phyloP scores from a whole-genome alignment of 2,329 filamentous ascomycete genomes.

The Botrytis sinoallii region DNA sequence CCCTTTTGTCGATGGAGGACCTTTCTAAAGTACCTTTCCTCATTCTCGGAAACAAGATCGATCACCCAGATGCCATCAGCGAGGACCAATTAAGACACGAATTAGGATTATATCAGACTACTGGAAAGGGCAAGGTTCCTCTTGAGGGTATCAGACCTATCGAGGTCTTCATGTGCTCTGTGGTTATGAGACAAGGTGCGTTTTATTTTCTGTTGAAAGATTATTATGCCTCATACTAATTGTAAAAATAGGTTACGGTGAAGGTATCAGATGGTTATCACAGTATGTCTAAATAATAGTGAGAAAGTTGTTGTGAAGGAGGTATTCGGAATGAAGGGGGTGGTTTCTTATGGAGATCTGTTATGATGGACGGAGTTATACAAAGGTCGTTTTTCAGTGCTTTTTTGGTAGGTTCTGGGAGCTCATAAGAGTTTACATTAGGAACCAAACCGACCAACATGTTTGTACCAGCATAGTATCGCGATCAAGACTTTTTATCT shows the following conservation, averaged over 20 bases:
- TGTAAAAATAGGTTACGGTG: slow-evolving; percentile 64
- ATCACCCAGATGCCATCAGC: slow-evolving; percentile 90
- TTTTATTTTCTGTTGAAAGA: slow-evolving; percentile 26
- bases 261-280: slow-evolving; percentile 86
- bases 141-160: slow-evolving; percentile 91
- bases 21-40: slow-evolving; percentile 93
- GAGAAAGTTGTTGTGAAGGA: slow-evolving; percentile 1
- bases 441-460: slow-evolving; percentile 29
- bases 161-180: slow-evolving; percentile 98
- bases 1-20: slow-evolving; percentile 94
- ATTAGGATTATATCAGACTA: slow-evolving; percentile 92
- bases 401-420: slow-evolving; percentile 26
- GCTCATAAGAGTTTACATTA: slow-evolving; percentile 28
- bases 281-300: slow-evolving; percentile 71
- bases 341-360: slow-evolving; percentile 28
- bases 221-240: slow-evolving; percentile 23
- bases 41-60: slow-evolving; percentile 98
- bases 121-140: slow-evolving; percentile 90
- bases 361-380: slow-evolving; percentile 37
- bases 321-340: slow-evolving; percentile 16
- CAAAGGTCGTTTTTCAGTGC: slow-evolving; percentile 35
- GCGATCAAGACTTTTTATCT: slow-evolving; percentile 33
- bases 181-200: slow-evolving; percentile 92
- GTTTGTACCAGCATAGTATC: slow-evolving; percentile 36
- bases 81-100: slow-evolving; percentile 94